Percentiles rank a stretch among this genome's conserved stretches.
These are phyloP conservation scores for Delphinella strobiligena DNA, from an alignment of 2,329 filamentous ascomycete genomes.

Conservation along the genomic window DNA sequence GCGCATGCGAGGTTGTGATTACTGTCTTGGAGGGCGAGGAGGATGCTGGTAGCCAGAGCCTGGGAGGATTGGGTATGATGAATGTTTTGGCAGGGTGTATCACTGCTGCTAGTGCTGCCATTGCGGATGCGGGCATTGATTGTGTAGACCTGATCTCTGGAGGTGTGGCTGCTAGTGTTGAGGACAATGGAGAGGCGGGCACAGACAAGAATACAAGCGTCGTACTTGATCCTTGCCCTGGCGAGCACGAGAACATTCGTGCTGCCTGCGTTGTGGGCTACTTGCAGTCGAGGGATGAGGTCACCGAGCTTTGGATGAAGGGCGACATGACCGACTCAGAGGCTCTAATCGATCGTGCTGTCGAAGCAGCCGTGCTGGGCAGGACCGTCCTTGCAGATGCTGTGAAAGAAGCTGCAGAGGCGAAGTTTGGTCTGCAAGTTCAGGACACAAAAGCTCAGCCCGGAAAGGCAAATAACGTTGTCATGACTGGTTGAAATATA, in stretches of 20 bases:
- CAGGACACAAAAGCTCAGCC: slow-evolving; percentile 1
- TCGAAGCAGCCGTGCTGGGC: slow-evolving; percentile 48
- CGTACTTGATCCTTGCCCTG: slow-evolving; percentile 70
- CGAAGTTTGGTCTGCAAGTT: slow-evolving; percentile 15
- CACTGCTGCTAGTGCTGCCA: slow-evolving; percentile 82
- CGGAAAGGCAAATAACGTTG: slow-evolving; percentile 10
- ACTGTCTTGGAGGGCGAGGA: slow-evolving; percentile 91
- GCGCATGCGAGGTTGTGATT: slow-evolving; percentile 86
- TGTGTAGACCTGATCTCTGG: slow-evolving; percentile 84
- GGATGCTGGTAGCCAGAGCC: slow-evolving; percentile 25
- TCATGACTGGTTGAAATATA: slow-evolving; percentile 19
- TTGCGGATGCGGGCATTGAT: slow-evolving; percentile 91
- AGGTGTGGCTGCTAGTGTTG: slow-evolving; percentile 58
- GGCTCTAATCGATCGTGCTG: slow-evolving; percentile 49
- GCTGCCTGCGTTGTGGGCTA: slow-evolving; percentile 88
- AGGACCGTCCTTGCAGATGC: slow-evolving; percentile 50
- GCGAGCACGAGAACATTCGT: slow-evolving; percentile 64
- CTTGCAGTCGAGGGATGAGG: slow-evolving; percentile 72
- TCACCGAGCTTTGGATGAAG: slow-evolving; percentile 91
- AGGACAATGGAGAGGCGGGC: slow-evolving; percentile 12
- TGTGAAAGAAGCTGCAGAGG: slow-evolving; percentile 43
- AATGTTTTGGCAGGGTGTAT: slow-evolving; percentile 85
- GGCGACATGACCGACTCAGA: slow-evolving; percentile 46
- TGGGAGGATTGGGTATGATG: slow-evolving; percentile 68
- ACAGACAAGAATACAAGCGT: slow-evolving; percentile 29